phyloP scores from a whole-genome alignment of 2,329 filamentous ascomycete genomes.

The Mollisiaceae sp. region DNA sequence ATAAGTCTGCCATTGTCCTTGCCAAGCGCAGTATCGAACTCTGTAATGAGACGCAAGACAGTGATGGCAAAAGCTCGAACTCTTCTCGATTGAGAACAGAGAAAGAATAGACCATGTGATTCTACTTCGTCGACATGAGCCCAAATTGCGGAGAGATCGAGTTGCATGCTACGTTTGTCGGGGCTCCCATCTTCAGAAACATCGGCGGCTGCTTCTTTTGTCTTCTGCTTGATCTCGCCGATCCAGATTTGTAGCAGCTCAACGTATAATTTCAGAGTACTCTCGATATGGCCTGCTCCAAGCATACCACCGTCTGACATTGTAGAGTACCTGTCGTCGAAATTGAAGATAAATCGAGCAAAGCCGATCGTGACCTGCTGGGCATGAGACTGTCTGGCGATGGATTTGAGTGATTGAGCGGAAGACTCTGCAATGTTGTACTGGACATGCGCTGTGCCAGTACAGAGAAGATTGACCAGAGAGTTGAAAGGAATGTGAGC shows the following conservation, averaged over 20 bases:
- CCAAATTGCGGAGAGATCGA: conserved; percentile 87
- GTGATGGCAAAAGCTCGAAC: conserved; percentile 92
- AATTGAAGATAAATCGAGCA: conserved; percentile 97
- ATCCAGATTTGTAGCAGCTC: conserved; percentile 97
- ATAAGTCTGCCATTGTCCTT: conserved; percentile 80
- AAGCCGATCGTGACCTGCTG: conserved; percentile 97
- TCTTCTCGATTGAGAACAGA: conserved; percentile 91
- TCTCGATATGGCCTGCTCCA: conserved; percentile 92
- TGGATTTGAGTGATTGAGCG: conserved; percentile 90
- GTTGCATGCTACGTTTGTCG: conserved; percentile 75
- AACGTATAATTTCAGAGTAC: conserved; percentile 88
- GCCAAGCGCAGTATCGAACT: conserved; percentile 89
- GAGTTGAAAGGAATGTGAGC: conserved; percentile 91
- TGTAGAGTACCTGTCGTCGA: conserved; percentile 95
- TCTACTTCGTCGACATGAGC: conserved; percentile 97
- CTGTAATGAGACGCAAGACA: conserved; percentile 87
- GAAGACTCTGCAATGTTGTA: conserved; percentile 91
- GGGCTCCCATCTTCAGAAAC: conserved; percentile 63
- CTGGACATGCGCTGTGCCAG: conserved; percentile 94
- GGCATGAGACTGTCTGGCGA: conserved; percentile 89
- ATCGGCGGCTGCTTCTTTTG: conserved; percentile 72
- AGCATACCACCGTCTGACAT: conserved; percentile 99
- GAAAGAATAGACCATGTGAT: conserved; percentile 93
- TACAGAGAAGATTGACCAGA: conserved; percentile 92
- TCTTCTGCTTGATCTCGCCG: conserved; percentile 90